Evolutionary conservation across 2,329 filamentous ascomycete genomes (phyloP).

Genomic region (Boeremia lycopersici): DNA sequence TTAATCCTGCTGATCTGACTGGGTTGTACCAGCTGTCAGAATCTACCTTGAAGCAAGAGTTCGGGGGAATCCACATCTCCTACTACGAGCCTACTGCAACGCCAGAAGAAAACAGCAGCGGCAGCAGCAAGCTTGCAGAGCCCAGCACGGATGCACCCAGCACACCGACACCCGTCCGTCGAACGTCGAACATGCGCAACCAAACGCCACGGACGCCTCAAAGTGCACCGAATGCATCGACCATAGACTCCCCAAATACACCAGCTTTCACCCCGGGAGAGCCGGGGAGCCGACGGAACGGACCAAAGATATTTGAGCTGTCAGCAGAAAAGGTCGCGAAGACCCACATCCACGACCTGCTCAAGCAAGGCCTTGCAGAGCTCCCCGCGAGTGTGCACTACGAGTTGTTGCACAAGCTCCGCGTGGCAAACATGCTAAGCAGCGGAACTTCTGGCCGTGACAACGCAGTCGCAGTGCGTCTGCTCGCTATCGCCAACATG

Average conservation of each 20-base stretch:
- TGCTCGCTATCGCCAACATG: conserved; percentile 88
- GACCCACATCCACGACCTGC: conserved; percentile 50
- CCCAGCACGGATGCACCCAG: conserved; percentile 57
- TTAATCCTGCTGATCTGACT: conserved; percentile 69
- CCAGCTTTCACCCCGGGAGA: conserved; percentile 47
- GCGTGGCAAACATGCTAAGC: conserved; percentile 80
- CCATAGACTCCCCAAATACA: conserved; percentile 58
- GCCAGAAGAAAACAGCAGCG: conserved; percentile 27
- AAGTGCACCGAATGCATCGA: conserved; percentile 33
- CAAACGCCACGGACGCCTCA: conserved; percentile 60
- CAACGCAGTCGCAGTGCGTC: conserved; percentile 76
- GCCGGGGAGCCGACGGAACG: conserved; percentile 30
- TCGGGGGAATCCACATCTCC: conserved; percentile 78
- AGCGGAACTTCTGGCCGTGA: conserved; percentile 70
- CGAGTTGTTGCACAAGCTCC: conserved; percentile 81
- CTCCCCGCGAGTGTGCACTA: conserved; percentile 78
- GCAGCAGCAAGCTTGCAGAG: conserved; percentile 19
- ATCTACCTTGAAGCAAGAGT: conserved; percentile 69
- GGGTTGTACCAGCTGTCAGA: conserved; percentile 64
- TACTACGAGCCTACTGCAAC: conserved; percentile 68
- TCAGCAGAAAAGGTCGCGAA: conserved; percentile 55
- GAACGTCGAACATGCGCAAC: conserved; percentile 61
- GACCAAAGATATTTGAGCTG: conserved; percentile 63
- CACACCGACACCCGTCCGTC: conserved; percentile 77
- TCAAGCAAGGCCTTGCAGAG: conserved; percentile 56